Evolutionary conservation across 108 stramenopile genomes (phyloP), one percentile per base, ranked within the genome.

Genomic region (Pseudonitzschia delicatissima): DNA sequence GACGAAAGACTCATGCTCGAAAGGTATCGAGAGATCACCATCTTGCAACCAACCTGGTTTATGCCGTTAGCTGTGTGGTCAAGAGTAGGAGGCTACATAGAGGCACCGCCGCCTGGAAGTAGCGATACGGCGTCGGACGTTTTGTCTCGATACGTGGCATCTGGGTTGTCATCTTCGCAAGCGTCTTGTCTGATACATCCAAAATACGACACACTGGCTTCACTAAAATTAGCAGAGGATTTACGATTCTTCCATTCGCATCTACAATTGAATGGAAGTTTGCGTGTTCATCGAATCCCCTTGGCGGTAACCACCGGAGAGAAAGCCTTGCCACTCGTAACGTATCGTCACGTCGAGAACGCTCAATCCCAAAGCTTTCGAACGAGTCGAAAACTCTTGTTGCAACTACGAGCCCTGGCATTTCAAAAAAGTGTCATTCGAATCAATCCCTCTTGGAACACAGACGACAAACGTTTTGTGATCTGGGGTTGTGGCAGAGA

Each of bases 31-130:
- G 96, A 96, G 68, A 77, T 93, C 15, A 93, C 96, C 27, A 57
- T 96, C 23, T 52, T 96, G 18, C 96, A 96, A 66, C 96, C 96
- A 29, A 94, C 96, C 0, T 96, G 96, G 96, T 86, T 85, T 61
- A 35, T 96, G 31, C 52, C 64, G 15, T 59, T 69, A 39, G 18
- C 61, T 5, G 67, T 84, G 62, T 96, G 86, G 62, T 61, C 81
- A 25, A 48, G 52, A 18, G 60, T 90, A 40, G 90, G 90, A 26
- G 90, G 93, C n/a, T 96, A 93, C 61, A 35, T 90, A 34, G 92
- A 91, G 68, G 35, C 69, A 11, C 62, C 70, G 17, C 36, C 45
- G 25, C 48, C 18, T 20, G 39, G 25, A 25, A 40, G 13, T 18
- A 27, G 29, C 34, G 48, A 65, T 28, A 27, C 47, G 5, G 45